Conservation (phyloP, 2,329 filamentous ascomycete genomes). For the Sporothrix protearum region DNA sequence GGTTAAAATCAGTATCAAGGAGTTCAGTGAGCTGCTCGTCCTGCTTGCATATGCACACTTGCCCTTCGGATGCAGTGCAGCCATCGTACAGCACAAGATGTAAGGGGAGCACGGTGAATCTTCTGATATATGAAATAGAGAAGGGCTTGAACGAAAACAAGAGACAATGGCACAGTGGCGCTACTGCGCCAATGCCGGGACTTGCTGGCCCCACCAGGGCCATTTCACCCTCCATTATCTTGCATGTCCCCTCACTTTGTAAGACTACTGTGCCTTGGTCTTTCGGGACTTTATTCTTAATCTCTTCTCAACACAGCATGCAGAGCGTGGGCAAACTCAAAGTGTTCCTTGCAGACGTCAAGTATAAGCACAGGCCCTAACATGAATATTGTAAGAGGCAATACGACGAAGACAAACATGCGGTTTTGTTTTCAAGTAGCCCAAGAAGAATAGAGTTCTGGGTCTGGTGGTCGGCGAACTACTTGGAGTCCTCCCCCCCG, state of each 20-base stretch:
- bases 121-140: background rate
- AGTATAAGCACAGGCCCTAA: background rate
- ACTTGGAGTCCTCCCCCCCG: background rate
- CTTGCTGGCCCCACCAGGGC: background rate
- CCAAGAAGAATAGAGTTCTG: background rate
- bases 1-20: background rate
- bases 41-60: background rate
- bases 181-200: slow-evolving; percentile 3
- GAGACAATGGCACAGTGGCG: background rate
- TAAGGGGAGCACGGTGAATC: background rate
- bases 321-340: background rate
- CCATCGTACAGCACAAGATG: background rate
- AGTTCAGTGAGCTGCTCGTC: background rate
- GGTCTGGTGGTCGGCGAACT: slow-evolving; percentile 1
- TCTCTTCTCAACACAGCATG: background rate
- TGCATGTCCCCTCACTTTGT: slow-evolving; percentile 21
- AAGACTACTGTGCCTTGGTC: background rate
- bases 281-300: slow-evolving; percentile 18
- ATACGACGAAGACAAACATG: background rate
- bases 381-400: background rate
- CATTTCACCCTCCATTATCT: slow-evolving; percentile 22
- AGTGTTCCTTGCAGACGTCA: background rate
- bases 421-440: background rate
- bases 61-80: background rate
- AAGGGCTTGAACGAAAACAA: background rate